These are phyloP conservation scores for Pseudogymnoascus verrucosus DNA, from an alignment of 2,329 filamentous ascomycete species.

Conservation along the genomic window DNA sequence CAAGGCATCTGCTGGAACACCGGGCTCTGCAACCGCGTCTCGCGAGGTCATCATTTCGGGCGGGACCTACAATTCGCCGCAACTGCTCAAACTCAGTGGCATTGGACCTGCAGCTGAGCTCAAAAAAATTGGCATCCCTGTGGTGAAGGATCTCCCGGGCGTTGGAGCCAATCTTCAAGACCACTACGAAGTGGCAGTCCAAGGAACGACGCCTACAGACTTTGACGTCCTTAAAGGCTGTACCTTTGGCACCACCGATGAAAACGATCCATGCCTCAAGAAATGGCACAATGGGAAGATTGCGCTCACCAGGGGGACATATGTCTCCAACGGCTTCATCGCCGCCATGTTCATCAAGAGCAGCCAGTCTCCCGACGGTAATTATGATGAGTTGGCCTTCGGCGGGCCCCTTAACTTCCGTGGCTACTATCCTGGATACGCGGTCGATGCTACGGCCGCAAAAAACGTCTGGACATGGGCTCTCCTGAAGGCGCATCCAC, in stretches of 20 bases:
- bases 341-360: conserved; percentile 26
- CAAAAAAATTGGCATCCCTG: conserved; percentile 37
- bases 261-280: conserved; percentile 30
- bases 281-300: conserved; percentile 16
- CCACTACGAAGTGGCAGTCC: conserved; percentile 41
- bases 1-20: conserved; percentile 17
- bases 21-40: conserved; percentile 24
- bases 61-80: conserved; percentile 40
- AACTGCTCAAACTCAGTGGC: conserved; percentile 40
- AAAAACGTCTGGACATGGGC: conserved; percentile 31
- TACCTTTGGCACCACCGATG: conserved; percentile 31
- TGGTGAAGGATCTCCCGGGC: conserved; percentile 51
- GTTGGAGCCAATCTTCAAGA: conserved; percentile 57
- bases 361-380: conserved; percentile 30
- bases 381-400: conserved; percentile 32
- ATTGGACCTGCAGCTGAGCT: conserved; percentile 36
- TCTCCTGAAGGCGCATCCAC: conserved; percentile 54
- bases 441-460: conserved; percentile 28
- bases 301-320: conserved; percentile 19
- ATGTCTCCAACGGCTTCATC: conserved; percentile 43
- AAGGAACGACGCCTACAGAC: conserved; percentile 34
- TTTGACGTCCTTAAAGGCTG: conserved; percentile 32
- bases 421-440: conserved; percentile 37
- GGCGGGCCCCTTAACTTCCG: conserved; percentile 27
- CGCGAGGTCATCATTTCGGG: conserved; percentile 41